These are phyloP conservation scores for Malassezia pachydermatis DNA, from an alignment of 1,284 basidiomycete species.

Conservation along the genomic window DNA sequence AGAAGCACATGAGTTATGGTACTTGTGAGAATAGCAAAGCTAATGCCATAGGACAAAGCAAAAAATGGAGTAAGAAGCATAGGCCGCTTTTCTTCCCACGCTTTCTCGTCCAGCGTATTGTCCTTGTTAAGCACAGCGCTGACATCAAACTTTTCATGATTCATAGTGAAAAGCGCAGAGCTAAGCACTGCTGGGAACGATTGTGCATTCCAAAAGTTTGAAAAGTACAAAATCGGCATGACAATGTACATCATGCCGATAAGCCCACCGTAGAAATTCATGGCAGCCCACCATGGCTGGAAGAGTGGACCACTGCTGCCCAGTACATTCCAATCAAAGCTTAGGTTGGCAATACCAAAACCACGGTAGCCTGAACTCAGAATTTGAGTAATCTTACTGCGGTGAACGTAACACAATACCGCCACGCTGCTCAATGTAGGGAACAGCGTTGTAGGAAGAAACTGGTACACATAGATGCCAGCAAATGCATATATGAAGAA, in stretches of 20 bases:
- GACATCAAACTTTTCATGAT: slow-evolving; percentile 32
- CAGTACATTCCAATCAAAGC: slow-evolving; percentile 52
- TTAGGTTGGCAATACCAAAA: slow-evolving; percentile 52
- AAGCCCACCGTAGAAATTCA: slow-evolving; percentile 45
- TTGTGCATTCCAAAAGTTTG: slow-evolving; percentile 51
- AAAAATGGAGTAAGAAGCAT: slow-evolving; percentile 52
- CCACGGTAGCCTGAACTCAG: slow-evolving; percentile 53
- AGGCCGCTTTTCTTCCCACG: slow-evolving; percentile 49
- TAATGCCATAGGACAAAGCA: slow-evolving; percentile 49
- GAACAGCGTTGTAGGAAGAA: slow-evolving; percentile 52
- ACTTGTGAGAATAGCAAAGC: slow-evolving; percentile 52
- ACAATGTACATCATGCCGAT: slow-evolving; percentile 51
- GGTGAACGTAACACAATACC: slow-evolving; percentile 51
- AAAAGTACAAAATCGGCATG: slow-evolving; percentile 50
- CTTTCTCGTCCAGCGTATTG: slow-evolving; percentile 50
- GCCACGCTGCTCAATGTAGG: slow-evolving; percentile 52
- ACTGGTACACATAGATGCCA: slow-evolving; percentile 50
- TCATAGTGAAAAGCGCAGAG: slow-evolving; percentile 48
- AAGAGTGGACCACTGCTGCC: slow-evolving; percentile 51
- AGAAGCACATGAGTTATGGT: slow-evolving; percentile 52
- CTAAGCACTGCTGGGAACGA: slow-evolving; percentile 49
- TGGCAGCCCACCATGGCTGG: slow-evolving; percentile 52
- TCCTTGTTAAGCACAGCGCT: slow-evolving; percentile 31
- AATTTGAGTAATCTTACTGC: slow-evolving; percentile 25
- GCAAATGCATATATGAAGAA: slow-evolving; percentile 51